Evolutionary conservation across 495 filamentous ascomycete genomes (phyloP), one percentile per base, ranked within the genome.

Genomic region (Penicillium mononematosum): DNA sequence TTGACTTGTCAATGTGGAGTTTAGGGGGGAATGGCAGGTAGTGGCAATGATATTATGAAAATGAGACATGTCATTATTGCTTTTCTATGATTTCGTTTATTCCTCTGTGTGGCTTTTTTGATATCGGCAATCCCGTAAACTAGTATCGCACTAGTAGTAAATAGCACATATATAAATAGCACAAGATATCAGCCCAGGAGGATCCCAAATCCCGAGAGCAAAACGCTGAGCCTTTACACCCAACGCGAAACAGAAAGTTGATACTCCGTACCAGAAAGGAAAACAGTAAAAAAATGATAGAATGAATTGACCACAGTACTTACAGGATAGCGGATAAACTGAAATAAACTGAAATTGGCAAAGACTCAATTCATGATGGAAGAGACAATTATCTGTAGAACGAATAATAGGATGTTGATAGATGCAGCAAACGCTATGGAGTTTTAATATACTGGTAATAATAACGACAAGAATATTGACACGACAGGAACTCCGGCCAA

Each of bases 61-160:
- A 45, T 54, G 50, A 54, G 50, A 53, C 24, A 53, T 53, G 50
- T 53, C 50, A 43, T 53, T 53, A 44, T 53, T 53, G 25, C 38
- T 42, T 51, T 39, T 41, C 32, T 24, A 39, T 4, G 32, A 12
- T n/a, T 51, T 41, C 11, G 8, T 27, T 41, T 27, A 0, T 8
- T 12, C 29, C 20, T 19, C n/a, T n/a, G 16, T 29, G 14, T 47
- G 16, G 24, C 14, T 12, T 22, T 43, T 43, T 22, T 12, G 8
- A 43, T 42, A 42, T 9, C 32, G 12, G 11, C 24, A 16, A 10
- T 46, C 10, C 14, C 44, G 22, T 27, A 22, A 8, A 16, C 44
- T 29, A 46, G 44, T 10, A 32, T 31, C 27, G 8, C 11, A 27
- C 45, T 47, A 27, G 3, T 17, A 7, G 27, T 27, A 4, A 46